Percentiles rank a stretch among this genome's conserved stretches.
phyloP scores from a whole-genome alignment of 768 basidiomycete species.

The Russula sp. region DNA sequence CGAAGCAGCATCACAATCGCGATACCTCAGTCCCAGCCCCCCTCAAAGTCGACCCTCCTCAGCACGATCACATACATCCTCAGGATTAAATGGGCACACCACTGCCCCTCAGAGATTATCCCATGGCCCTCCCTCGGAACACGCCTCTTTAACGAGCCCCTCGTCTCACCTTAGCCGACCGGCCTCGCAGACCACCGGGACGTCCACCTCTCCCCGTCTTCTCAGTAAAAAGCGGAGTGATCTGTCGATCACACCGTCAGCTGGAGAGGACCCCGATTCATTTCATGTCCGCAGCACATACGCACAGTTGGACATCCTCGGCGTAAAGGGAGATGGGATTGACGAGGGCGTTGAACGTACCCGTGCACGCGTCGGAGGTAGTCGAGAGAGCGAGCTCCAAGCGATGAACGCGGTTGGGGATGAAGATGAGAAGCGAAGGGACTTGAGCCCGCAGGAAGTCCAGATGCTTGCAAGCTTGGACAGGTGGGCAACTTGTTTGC shows the following conservation, averaged over 20 bases:
- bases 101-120: slow-evolving; percentile 4
- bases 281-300: slow-evolving; percentile 85
- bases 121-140: slow-evolving; percentile 17
- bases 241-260: slow-evolving; percentile 64
- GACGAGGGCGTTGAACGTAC: slow-evolving; percentile 94
- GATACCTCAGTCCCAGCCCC: slow-evolving; percentile 30
- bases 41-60: slow-evolving; percentile 28
- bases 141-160: slow-evolving; percentile 2
- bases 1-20: slow-evolving; percentile 13
- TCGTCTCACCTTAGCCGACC: slow-evolving; percentile 18
- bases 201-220: slow-evolving; percentile 23
- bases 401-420: slow-evolving; percentile 56
- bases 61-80: slow-evolving; percentile 16
- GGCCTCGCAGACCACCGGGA: slow-evolving; percentile 18
- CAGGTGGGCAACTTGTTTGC: slow-evolving; percentile 53
- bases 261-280: slow-evolving; percentile 77
- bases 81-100: slow-evolving; percentile 3
- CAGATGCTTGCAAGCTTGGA: slow-evolving; percentile 75
- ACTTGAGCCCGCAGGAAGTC: slow-evolving; percentile 71
- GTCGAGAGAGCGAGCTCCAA: slow-evolving; percentile 56
- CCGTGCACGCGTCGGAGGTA: slow-evolving; percentile 61
- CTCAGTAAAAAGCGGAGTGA: slow-evolving; percentile 40
- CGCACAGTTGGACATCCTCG: slow-evolving; percentile 81
- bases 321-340: slow-evolving; percentile 94
- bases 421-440: slow-evolving; percentile 58